A percentile compares a stretch with the other conserved stretches of the same genome.
Conservation (phyloP, 2,329 filamentous ascomycete species). For the Pleoardoris graminearum region DNA sequence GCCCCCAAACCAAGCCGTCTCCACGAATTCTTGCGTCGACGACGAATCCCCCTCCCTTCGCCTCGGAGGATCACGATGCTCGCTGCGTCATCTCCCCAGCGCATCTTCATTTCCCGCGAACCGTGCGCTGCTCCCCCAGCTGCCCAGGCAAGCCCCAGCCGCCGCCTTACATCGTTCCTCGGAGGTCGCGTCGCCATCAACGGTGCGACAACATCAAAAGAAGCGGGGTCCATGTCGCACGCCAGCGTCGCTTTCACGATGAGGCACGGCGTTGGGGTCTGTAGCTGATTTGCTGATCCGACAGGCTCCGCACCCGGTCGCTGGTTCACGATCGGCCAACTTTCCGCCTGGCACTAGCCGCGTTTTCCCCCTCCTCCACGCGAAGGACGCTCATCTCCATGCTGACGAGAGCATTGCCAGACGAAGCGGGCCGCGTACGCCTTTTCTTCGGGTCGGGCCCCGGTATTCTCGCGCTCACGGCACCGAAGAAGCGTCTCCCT, state of each 20-base stretch:
- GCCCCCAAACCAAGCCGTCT: neutral
- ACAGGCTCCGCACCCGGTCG: neutral
- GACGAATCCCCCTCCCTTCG: neutral
- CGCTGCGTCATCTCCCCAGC: constrained; percentile 10
- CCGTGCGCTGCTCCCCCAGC: constrained; percentile 4
- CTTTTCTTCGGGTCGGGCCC: neutral
- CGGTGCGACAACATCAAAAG: constrained; percentile 15
- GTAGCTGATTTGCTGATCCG: neutral
- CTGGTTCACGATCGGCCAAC: neutral
- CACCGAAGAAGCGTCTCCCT: neutral
- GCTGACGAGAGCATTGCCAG: neutral
- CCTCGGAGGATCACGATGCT: neutral
- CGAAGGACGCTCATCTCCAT: neutral
- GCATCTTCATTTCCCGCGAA: constrained; percentile 35
- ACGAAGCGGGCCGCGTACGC: neutral
- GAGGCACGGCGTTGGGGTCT: neutral
- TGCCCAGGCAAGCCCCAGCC: constrained; percentile 27
- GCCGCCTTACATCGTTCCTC: constrained; percentile 22
- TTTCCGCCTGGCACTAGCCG: too few relatives aligned
- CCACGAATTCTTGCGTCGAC: neutral
- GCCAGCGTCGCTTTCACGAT: constrained; percentile 17
- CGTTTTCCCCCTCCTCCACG: too few relatives aligned
- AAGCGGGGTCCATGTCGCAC: constrained; percentile 35
- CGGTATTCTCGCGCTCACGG: neutral
- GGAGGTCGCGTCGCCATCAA: constrained; percentile 14